Evolutionary conservation across 768 basidiomycete species (phyloP).

Genomic region (Suillus bovinus): DNA sequence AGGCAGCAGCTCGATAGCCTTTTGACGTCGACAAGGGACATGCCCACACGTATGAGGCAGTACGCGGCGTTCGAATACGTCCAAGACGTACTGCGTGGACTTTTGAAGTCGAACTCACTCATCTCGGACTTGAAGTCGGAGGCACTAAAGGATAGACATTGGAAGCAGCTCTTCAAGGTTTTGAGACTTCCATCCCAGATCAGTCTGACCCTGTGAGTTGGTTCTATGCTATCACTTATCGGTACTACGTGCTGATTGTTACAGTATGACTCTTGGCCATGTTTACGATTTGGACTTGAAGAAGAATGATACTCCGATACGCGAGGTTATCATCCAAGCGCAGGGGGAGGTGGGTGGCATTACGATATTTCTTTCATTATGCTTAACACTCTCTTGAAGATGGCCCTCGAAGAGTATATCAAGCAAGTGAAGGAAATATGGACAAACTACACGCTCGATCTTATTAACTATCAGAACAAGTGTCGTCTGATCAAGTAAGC

Average conservation of each 20-base stretch:
- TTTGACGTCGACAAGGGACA: slow-evolving; percentile 91
- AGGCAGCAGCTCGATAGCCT: slow-evolving; percentile 93
- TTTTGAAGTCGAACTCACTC: slow-evolving; percentile 87
- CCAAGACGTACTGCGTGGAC: slow-evolving; percentile 82
- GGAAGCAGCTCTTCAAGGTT: slow-evolving; percentile 95
- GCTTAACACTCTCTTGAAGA: slow-evolving; percentile 46
- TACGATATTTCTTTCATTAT: not conserved
- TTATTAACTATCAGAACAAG: slow-evolving; percentile 99
- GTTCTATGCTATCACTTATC: slow-evolving; percentile 15
- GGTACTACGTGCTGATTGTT: slow-evolving; percentile 12
- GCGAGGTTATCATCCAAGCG: slow-evolving; percentile 94
- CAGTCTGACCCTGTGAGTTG: slow-evolving; percentile 67
- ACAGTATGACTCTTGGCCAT: slow-evolving; percentile 91
- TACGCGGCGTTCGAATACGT: slow-evolving; percentile 99
- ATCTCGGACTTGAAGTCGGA: slow-evolving; percentile 97
- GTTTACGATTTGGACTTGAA: slow-evolving; percentile 97
- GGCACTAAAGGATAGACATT: slow-evolving; percentile 95
- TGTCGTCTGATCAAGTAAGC: slow-evolving; percentile 87
- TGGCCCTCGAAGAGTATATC: slow-evolving; percentile 95
- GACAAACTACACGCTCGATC: slow-evolving; percentile 92
- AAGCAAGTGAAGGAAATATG: slow-evolving; percentile 96
- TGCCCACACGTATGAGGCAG: slow-evolving; percentile 99
- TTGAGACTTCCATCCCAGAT: slow-evolving; percentile 75
- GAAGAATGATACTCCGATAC: slow-evolving; percentile 87
- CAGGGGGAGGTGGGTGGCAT: slow-evolving; percentile 79